phyloP scores from a whole-genome alignment of 805 yeast species.

The Wickerhamiella lipophila region DNA sequence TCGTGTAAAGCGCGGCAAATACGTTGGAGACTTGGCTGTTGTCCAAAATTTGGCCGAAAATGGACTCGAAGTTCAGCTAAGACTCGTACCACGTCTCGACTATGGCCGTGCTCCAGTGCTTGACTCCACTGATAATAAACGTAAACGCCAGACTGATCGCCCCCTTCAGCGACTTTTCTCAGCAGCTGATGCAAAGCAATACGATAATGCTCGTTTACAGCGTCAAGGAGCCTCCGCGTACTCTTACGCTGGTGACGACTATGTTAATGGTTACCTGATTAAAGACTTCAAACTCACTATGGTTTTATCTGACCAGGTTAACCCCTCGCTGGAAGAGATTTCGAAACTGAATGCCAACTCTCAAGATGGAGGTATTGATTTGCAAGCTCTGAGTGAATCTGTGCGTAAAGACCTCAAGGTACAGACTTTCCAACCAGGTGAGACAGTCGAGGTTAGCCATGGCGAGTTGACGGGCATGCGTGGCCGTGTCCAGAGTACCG shows the following conservation, averaged over 20 bases:
- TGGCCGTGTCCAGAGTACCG: conserved; percentile 63
- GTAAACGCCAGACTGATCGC: conserved; percentile 44
- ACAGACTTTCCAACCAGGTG: conserved; percentile 78
- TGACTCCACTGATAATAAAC: conserved; percentile 38
- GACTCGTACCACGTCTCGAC: conserved; percentile 84
- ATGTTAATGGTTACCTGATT: conserved; percentile 71
- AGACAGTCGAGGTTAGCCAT: conserved; percentile 75
- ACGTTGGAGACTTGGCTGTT: conserved; percentile 83
- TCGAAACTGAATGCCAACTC: conserved; percentile 51
- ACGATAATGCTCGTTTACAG: conserved; percentile 58
- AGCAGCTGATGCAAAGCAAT: conserved; percentile 75
- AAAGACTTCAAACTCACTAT: conserved; percentile 78
- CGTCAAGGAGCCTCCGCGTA: conserved; percentile 47
- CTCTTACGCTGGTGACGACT: conserved; percentile 76
- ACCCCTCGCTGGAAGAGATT: conserved; percentile 73
- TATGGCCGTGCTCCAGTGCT: conserved; percentile 47
- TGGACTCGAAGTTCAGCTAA: conserved; percentile 88
- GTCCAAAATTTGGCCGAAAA: conserved; percentile 89
- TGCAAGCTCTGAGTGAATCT: conserved; percentile 76
- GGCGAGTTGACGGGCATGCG: conserved; percentile 90
- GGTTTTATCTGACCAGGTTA: conserved; percentile 64
- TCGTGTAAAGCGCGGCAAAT: conserved; percentile 78
- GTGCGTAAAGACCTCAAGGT: conserved; percentile 51
- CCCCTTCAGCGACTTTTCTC: conserved; percentile 81
- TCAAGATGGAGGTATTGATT: conserved; percentile 76